These are phyloP conservation scores for Phyllosticta paracitricarpa DNA, from an alignment of 2,329 filamentous ascomycete genomes.

Conservation along the genomic window DNA sequence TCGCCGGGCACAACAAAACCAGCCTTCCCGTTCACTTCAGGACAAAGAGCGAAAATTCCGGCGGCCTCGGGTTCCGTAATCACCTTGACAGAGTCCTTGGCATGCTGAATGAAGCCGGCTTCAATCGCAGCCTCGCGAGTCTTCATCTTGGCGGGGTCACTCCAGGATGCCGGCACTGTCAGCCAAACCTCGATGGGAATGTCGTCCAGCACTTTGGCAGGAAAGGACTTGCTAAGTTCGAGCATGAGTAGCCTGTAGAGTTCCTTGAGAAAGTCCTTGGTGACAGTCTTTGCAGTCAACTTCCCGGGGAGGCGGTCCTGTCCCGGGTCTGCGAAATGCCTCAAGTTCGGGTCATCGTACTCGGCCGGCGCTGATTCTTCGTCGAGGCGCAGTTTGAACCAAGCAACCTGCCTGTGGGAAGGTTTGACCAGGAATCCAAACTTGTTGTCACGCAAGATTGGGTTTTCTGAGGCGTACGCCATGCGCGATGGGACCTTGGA, in stretches of 20 bases:
- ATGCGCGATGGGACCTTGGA: conserved; percentile 89
- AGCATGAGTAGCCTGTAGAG: conserved; percentile 80
- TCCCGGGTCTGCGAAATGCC: too few relatives aligned
- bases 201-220: conserved; percentile 97
- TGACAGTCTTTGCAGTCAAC: conserved; percentile 48
- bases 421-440: conserved; percentile 48
- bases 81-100: conserved; percentile 94
- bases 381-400: conserved; percentile 99
- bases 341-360: conserved; percentile 55
- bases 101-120: conserved; percentile 89
- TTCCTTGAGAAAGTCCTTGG: conserved; percentile 96
- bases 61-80: conserved; percentile 96
- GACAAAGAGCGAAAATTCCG: conserved; percentile 67
- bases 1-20: conserved; percentile 76
- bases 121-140: conserved; percentile 93
- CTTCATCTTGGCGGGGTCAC: conserved; percentile 94
- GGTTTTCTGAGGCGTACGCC: conserved; percentile 57
- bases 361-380: conserved; percentile 68
- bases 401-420: conserved; percentile 96
- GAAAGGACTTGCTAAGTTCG: conserved; percentile 81
- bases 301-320: too few relatives aligned
- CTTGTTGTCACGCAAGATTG: too few relatives aligned
- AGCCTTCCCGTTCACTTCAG: conserved; percentile 1
- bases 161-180: conserved; percentile 99
- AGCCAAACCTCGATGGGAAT: conserved; percentile 96